phyloP scores from a whole-genome alignment of 768 basidiomycete genomes.

The Cystobasidium ongulense region DNA sequence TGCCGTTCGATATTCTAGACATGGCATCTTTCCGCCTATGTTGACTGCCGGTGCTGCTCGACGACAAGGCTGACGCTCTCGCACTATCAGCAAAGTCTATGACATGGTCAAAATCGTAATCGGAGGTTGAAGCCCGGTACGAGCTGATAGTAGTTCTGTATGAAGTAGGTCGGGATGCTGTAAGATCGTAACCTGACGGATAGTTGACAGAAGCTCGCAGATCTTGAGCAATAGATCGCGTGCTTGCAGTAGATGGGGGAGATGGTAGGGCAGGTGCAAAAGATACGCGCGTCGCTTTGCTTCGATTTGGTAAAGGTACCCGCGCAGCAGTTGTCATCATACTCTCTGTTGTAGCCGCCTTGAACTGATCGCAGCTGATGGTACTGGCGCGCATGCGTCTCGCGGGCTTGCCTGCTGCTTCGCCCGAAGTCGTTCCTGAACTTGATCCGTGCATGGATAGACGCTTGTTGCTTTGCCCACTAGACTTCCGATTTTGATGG shows the following conservation, averaged over 20 bases:
- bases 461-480: no score
- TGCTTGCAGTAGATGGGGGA: background rate
- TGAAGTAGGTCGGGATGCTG: background rate
- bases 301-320: slow-evolving; percentile 5
- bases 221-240: slow-evolving; percentile 16
- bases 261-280: background rate
- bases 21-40: background rate
- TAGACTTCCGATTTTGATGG: no score
- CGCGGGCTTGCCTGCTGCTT: background rate
- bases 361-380: background rate
- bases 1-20: background rate
- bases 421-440: no score
- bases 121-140: background rate
- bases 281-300: slow-evolving; percentile 24
- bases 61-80: no score
- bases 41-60: no score
- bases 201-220: slow-evolving; percentile 2
- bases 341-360: background rate
- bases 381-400: background rate
- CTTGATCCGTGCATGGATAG: no score
- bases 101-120: background rate
- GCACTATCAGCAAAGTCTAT: no score
- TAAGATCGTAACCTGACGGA: background rate
- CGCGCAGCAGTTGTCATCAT: slow-evolving; percentile 25
- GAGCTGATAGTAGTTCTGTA: background rate